Base-by-base conservation (phyloP, 2,329 filamentous ascomycete genomes). In the Fusarium equiseti region DNA sequence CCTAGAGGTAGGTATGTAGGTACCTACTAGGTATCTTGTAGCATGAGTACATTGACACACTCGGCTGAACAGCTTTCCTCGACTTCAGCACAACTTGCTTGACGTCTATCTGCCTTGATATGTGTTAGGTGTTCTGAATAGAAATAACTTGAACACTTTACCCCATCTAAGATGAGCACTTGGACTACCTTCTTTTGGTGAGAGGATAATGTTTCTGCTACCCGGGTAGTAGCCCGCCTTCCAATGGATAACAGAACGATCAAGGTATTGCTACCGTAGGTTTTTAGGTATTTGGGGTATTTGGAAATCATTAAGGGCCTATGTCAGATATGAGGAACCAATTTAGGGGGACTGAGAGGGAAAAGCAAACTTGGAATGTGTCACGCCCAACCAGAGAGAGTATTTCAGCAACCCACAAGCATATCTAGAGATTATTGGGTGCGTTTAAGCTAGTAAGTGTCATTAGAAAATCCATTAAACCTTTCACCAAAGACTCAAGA, bases 401-500 rank as follows among this genome's bases (percentile, higher is more conserved):
- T 6, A 22, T 38, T 26, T 35, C 3, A 49, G 24, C 11, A 55
- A n/a, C 7, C 16, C 22, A 15, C 8, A 42, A 10, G 50, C 24
- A 27, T 15, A n/a, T 6, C 18, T 12, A 16, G 9, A 16, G n/a
- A 29, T 44, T 16, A 10, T 13, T 27, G 9, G 6, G 22, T 20
- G 16, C 9, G 24, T 20, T 24, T 22, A 24, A 48, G 18, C 18
- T 6, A 15, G n/a, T 38, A 13, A 22, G n/a, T 32, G 22, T 57
- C 31, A 48, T 63, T 44, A 27, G 31, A 9, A 32, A 12, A 53
- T 44, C 26, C 15, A 22, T 27, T 16, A n/a, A 55, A 13, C 26
- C 26, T 22, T 61, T 80, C 75, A 84, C 81, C 83, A 83, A 20
- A 83, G 75, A 46, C 81, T 77, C 24, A 83, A 71, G 22, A 84